Evolutionary conservation across 495 filamentous ascomycete genomes (phyloP).

Genomic region (Penicillium daleae): DNA sequence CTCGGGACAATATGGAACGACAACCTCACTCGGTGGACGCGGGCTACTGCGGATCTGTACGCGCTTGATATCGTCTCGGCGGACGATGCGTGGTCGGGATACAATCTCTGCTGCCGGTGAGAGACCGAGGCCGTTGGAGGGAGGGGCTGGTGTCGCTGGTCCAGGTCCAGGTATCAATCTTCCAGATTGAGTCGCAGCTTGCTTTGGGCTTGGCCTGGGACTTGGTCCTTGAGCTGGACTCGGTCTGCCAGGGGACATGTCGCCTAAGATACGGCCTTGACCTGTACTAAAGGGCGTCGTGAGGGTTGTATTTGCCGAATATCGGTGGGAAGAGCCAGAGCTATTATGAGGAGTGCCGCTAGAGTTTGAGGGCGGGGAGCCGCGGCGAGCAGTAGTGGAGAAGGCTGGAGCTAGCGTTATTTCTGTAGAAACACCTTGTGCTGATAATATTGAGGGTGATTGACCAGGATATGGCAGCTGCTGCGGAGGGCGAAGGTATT

Average conservation of each 20-base stretch:
- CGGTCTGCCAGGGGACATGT: background rate
- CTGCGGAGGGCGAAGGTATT: constrained; percentile 15
- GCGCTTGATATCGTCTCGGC: constrained; percentile 42
- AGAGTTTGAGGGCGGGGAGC: constrained; percentile 1
- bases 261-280: constrained; percentile 7
- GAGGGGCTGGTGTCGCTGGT: constrained; percentile 6
- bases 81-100: constrained; percentile 40
- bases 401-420: background rate
- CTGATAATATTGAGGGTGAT: background rate
- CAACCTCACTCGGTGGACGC: constrained; percentile 30
- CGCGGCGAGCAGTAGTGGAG: constrained; percentile 1
- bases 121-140: constrained; percentile 13
- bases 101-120: constrained; percentile 34
- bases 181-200: background rate
- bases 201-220: background rate
- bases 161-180: background rate
- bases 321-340: constrained; percentile 13
- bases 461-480: background rate
- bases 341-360: constrained; percentile 5
- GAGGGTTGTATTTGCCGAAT: constrained; percentile 13
- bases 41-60: constrained; percentile 40
- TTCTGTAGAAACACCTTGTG: background rate
- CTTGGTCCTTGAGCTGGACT: background rate
- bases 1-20: constrained; percentile 37
- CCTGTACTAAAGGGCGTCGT: constrained; percentile 12